Evolutionary conservation across 2,329 filamentous ascomycete species (phyloP), one percentile per base, ranked within the genome.

Genomic region (Setomelanomma holmii): DNA sequence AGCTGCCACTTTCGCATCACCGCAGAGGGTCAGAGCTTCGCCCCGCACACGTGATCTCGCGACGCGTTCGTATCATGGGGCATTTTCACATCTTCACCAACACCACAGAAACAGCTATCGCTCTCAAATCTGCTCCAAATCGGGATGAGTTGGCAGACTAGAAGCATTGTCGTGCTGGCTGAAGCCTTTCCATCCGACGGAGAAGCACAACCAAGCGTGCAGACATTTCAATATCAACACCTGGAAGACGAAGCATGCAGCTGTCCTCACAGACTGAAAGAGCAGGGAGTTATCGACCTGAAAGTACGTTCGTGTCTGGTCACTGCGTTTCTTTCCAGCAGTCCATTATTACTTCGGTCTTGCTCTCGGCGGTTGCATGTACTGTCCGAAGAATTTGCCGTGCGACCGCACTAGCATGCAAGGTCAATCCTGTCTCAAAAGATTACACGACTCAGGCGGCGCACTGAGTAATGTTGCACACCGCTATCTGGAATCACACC

Each of bases 11-110:
- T 43, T 33, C 22, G 44, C 46, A 43, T 42, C 38, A 16, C 33
- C 30, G 27, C 20, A 38, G 45, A 24, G 38, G 14, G 17, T 20
- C n/a, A 17, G 22, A 24, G 17, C 19, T 19, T 16, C 16, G 14
- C 42, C 43, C 43, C 43, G 7, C 47, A 22, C 47, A 50, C 47
- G 47, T 50, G 47, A 44, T 17, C 17, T 23, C 46, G 46, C 46
- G 46, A 30, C 35, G 27, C 22, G 8, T 35, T 21, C 16, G 21
- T 21, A 22, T 41, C 12, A 19, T 21, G 11, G 17, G n/a, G n/a
- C n/a, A n/a, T n/a, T n/a, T n/a, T n/a, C n/a, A n/a, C n/a, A n/a
- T n/a, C n/a, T n/a, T n/a, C n/a, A n/a, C n/a, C n/a, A n/a, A n/a
- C n/a, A n/a, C n/a, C n/a, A n/a, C n/a, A n/a, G n/a, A n/a, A n/a